Evolutionary conservation across 208 protist species (phyloP).

Genomic region (Leptomonas seymouri): DNA sequence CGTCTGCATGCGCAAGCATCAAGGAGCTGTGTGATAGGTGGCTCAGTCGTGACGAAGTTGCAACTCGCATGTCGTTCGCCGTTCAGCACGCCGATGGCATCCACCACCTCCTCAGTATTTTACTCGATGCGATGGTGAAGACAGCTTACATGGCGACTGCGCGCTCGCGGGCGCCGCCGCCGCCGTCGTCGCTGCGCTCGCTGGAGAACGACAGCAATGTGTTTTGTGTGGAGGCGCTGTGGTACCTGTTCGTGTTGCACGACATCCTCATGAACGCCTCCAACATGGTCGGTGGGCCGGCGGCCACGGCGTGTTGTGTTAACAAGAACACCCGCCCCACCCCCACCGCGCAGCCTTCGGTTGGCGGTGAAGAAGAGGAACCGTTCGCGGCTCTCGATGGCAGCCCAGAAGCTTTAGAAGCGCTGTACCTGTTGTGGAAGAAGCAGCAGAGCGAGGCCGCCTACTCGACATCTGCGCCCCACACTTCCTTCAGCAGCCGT

Average conservation of each 20-base stretch:
- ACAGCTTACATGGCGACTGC: conserved; percentile 51
- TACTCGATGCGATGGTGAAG: conserved; percentile 67
- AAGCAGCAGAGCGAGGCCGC: neutral
- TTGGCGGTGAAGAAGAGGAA: conserved; percentile 11
- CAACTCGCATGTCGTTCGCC: conserved; percentile 67
- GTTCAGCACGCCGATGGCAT: conserved; percentile 62
- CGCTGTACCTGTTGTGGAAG: conserved; percentile 10
- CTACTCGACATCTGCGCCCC: neutral
- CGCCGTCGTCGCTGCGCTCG: neutral
- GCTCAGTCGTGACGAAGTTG: conserved; percentile 39
- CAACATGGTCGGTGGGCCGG: conserved; percentile 2
- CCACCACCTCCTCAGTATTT: conserved; percentile 65
- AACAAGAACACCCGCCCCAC: conserved; percentile 15
- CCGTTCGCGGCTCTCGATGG: neutral
- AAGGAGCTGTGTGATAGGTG: conserved; percentile 14
- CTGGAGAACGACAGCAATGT: conserved; percentile 16
- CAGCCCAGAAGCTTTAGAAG: conserved; percentile 21
- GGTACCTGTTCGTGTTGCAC: conserved; percentile 56
- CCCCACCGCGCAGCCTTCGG: neutral
- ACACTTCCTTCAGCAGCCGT: neutral
- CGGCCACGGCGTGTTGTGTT: conserved; percentile 16
- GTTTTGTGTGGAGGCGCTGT: conserved; percentile 38
- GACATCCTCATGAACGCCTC: conserved; percentile 50
- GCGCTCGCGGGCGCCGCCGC: conserved; percentile 4
- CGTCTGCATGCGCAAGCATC: neutral